A percentile compares a stretch with the other conserved stretches of the same genome.
phyloP scores from a whole-genome alignment of 2,329 filamentous ascomycete species.

The Aureobasidium pullulans region DNA sequence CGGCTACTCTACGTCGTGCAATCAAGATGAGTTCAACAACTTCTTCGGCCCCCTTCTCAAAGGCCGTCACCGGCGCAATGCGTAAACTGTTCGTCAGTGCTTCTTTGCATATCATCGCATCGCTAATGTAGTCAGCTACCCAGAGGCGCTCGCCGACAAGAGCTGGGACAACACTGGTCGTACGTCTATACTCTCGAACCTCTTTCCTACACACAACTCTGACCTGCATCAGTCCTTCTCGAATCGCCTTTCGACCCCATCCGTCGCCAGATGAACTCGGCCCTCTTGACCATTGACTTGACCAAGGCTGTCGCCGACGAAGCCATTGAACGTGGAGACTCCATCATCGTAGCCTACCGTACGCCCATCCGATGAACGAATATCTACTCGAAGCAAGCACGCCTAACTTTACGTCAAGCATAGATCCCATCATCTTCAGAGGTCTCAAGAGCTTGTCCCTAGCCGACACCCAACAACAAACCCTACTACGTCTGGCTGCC shows the following conservation, averaged over 20 bases:
- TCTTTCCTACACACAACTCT: slow-evolving; percentile 6
- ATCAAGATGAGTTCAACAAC: slow-evolving; percentile 35
- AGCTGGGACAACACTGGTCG: slow-evolving; percentile 94
- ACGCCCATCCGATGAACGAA: slow-evolving; percentile 24
- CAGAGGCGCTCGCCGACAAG: slow-evolving; percentile 78
- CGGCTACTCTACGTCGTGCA: slow-evolving; percentile 26
- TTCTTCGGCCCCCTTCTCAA: slow-evolving; percentile 52
- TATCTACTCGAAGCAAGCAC: not conserved
- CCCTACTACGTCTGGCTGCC: slow-evolving; percentile 72
- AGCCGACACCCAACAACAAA: slow-evolving; percentile 76
- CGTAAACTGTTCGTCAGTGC: slow-evolving; percentile 57
- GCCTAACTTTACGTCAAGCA: slow-evolving; percentile 25
- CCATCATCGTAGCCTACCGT: slow-evolving; percentile 87
- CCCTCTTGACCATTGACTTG: slow-evolving; percentile 81
- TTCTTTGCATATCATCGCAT: slow-evolving; percentile 11
- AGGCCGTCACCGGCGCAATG: slow-evolving; percentile 70
- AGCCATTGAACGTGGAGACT: slow-evolving; percentile 68
- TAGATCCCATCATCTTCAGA: slow-evolving; percentile 94
- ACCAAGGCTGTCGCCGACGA: slow-evolving; percentile 85
- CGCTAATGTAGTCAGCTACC: slow-evolving; percentile 56
- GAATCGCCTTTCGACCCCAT: slow-evolving; percentile 58
- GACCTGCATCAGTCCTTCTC: slow-evolving; percentile 49
- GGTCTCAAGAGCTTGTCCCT: slow-evolving; percentile 83
- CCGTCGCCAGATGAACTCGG: slow-evolving; percentile 55
- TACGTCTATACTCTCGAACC: slow-evolving; percentile 27